A percentile compares a stretch with the other conserved stretches of the same genome.
Conservation (phyloP, 352 stramenopile species). For the Globisporangium nodosum region DNA sequence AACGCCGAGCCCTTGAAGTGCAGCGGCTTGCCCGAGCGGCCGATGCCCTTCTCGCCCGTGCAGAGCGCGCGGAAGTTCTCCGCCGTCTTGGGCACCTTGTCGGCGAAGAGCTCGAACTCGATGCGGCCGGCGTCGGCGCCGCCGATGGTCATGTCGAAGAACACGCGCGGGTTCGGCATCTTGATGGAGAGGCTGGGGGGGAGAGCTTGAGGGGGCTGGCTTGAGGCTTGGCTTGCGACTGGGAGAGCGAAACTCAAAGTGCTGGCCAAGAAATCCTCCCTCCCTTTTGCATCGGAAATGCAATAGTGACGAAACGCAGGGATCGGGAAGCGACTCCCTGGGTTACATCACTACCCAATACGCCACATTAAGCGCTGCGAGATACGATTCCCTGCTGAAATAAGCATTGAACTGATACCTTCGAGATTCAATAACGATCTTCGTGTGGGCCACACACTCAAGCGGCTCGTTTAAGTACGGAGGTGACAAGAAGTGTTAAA, state of each 20-base stretch:
- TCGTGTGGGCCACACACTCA: no score
- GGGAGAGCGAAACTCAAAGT: slow-evolving; percentile 28
- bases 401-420: not conserved
- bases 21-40: slow-evolving; percentile 66
- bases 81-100: slow-evolving; percentile 73
- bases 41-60: slow-evolving; percentile 55
- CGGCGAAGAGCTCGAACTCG: slow-evolving; percentile 76
- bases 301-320: not conserved
- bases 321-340: not conserved
- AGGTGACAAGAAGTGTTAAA: no score
- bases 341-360: not conserved
- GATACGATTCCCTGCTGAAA: not conserved
- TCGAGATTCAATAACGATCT: no score
- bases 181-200: slow-evolving; percentile 12
- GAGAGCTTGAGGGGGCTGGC: not conserved
- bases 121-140: slow-evolving; percentile 90
- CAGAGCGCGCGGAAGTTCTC: slow-evolving; percentile 57
- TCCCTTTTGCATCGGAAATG: not conserved
- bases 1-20: slow-evolving; percentile 88
- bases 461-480: no score
- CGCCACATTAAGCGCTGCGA: no score
- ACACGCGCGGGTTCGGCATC: slow-evolving; percentile 92
- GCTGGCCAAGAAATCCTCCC: not conserved
- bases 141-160: slow-evolving; percentile 97
- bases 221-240: slow-evolving; percentile 26